Conservation (phyloP, 1,284 basidiomycete species). For the Apiotrichum montevideense region DNA sequence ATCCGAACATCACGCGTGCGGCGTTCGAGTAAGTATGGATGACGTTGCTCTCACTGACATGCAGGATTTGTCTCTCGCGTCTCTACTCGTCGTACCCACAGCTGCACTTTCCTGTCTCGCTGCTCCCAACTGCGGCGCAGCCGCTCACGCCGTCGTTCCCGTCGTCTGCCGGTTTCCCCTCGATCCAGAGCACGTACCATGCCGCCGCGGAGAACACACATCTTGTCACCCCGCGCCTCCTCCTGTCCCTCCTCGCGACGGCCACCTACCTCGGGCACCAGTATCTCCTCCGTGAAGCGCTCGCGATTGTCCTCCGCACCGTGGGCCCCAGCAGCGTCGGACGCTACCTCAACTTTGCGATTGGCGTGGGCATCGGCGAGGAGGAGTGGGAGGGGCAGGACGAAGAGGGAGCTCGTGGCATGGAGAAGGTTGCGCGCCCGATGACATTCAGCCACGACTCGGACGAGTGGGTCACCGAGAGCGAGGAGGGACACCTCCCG, state of each 20-base stretch:
- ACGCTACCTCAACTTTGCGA: conserved; percentile 75
- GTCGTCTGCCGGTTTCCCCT: conserved; percentile 55
- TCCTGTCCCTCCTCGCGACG: conserved; percentile 79
- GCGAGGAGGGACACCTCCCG: neutral
- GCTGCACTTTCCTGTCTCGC: conserved; percentile 59
- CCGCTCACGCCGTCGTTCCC: conserved; percentile 64
- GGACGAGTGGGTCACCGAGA: conserved; percentile 11
- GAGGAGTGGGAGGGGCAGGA: conserved; percentile 48
- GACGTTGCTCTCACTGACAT: conserved; percentile 9
- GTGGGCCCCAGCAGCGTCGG: conserved; percentile 72
- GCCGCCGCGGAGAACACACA: conserved; percentile 53
- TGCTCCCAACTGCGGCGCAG: conserved; percentile 59
- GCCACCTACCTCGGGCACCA: conserved; percentile 80
- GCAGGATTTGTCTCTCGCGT: conserved; percentile 70
- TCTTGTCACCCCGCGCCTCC: conserved; percentile 69
- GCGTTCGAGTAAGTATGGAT: conserved; percentile 50
- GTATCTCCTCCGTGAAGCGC: conserved; percentile 64
- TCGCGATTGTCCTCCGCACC: conserved; percentile 64
- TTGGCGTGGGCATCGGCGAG: conserved; percentile 62
- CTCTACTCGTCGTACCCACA: conserved; percentile 79
- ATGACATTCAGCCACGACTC: conserved; percentile 24
- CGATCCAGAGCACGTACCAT: conserved; percentile 59
- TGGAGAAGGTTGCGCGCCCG: conserved; percentile 61
- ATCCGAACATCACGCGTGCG: conserved; percentile 75
- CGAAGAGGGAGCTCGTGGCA: conserved; percentile 60